Evolutionary conservation across 1,284 basidiomycete genomes (phyloP), one percentile per base, ranked within the genome.

Genomic region (Malassezia restricta): DNA sequence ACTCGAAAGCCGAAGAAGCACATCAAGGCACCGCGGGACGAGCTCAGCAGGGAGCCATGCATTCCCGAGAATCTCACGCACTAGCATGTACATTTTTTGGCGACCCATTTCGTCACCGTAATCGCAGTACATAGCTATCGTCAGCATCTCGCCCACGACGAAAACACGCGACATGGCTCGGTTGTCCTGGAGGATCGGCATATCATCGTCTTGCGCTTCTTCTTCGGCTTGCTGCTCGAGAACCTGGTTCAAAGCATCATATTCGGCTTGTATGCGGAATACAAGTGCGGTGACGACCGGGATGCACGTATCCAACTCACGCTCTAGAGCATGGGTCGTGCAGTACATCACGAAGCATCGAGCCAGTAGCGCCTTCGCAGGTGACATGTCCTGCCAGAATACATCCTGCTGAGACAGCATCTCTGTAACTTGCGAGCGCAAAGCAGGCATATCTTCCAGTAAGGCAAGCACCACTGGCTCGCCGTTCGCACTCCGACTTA

Each of bases 71-170:
- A 71, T 70, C 14, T 71, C 66, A 30, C 70, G 60, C 8, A 73
- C 65, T 6, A 71, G 56, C 38, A 54, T 57, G 67, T 92, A 92
- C 78, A 94, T 86, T 75, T 89, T 91, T 55, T 91, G 77, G 53
- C 92, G 75, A 8, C 94, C 91, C 65, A 91, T 89, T 74, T 98
- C 90, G 75, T 98, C 94, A 29, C 82, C 83, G 64, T 91, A 96
- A 74, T 96, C 92, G 40, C 90, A 77, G 56, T 84, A 83, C 29
- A 89, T 79, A 0, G 86, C 84, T 47, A 94, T 80, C 49, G 81
- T 80, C 33, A 95, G 77, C 63, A 96, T 67, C 69, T 95, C 87
- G 2, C 82, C 79, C 30, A 95, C 79, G 12, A 91, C 76, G 57
- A 89, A 85, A 55, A 86, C 83, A 44, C 76, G 76, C 47, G 75